These are phyloP conservation scores for Terfezia boudieri DNA, from an alignment of 495 filamentous ascomycete genomes.

Conservation along the genomic window DNA sequence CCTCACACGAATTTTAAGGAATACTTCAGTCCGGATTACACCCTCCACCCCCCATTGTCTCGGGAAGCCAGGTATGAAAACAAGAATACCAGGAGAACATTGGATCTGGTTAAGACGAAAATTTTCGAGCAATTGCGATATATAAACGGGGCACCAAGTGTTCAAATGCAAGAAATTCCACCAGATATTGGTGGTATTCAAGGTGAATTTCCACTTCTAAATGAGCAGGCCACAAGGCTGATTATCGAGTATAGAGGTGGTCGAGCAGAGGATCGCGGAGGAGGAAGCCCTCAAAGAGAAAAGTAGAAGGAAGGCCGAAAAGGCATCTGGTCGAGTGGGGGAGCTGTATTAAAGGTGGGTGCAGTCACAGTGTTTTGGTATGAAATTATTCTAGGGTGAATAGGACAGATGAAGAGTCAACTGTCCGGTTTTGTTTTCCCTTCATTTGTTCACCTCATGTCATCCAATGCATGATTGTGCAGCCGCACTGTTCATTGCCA, in stretches of 20 bases:
- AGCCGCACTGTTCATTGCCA: no score
- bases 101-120: constrained; percentile 47
- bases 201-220: constrained; percentile 6
- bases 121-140: constrained; percentile 75
- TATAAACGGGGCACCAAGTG: constrained; percentile 61
- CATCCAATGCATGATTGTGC: no score
- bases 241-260: constrained; percentile 29
- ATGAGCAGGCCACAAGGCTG: neutral
- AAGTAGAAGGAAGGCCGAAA: constrained; percentile 24
- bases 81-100: constrained; percentile 50
- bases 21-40: constrained; percentile 58
- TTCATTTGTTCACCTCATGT: no score
- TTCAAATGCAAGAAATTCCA: constrained; percentile 62
- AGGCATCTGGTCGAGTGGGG: constrained; percentile 12
- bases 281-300: constrained; percentile 40
- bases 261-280: constrained; percentile 56
- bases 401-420: no score
- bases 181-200: constrained; percentile 50
- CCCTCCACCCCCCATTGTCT: constrained; percentile 53
- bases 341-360: neutral
- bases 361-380: no score
- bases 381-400: no score
- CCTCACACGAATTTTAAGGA: constrained; percentile 44
- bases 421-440: no score
- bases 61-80: constrained; percentile 51